Evolutionary conservation across 2,329 filamentous ascomycete species (phyloP).

Genomic region (Exophiala bonariae): DNA sequence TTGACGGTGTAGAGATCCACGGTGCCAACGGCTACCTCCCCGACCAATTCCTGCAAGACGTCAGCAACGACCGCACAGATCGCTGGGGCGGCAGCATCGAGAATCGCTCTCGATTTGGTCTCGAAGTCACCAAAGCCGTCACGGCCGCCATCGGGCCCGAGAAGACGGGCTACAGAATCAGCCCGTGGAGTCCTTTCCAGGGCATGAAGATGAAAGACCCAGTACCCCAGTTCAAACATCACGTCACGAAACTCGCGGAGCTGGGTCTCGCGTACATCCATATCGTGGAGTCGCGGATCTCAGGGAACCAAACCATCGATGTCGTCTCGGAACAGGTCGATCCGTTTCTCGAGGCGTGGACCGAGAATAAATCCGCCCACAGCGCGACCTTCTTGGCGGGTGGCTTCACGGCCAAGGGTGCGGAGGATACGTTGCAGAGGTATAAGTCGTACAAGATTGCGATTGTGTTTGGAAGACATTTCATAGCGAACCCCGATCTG

Average conservation of each 20-base stretch:
- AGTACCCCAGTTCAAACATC: constrained; percentile 58
- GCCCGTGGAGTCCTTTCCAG: constrained; percentile 50
- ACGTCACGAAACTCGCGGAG: constrained; percentile 50
- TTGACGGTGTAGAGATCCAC: constrained; percentile 57
- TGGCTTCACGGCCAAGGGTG: constrained; percentile 54
- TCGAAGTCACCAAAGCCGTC: constrained; percentile 45
- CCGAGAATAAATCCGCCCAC: too few species aligned
- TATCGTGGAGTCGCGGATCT: constrained; percentile 54
- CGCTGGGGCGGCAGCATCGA: constrained; percentile 52
- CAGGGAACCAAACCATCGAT: constrained; percentile 41
- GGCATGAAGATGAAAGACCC: constrained; percentile 59
- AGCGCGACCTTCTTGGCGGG: constrained; percentile 57
- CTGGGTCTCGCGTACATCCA: constrained; percentile 58
- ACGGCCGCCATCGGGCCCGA: constrained; percentile 31
- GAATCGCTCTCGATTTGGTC: constrained; percentile 54
- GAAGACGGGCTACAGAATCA: constrained; percentile 46
- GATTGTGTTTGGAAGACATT: constrained; percentile 48
- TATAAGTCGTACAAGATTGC: constrained; percentile 44
- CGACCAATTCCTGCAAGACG: constrained; percentile 54
- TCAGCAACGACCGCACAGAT: constrained; percentile 51
- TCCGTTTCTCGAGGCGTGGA: constrained; percentile 37
- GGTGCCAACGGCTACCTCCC: constrained; percentile 40
- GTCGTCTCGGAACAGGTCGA: constrained; percentile 27
- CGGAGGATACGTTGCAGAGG: constrained; percentile 49
- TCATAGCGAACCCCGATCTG: constrained; percentile 52